Percentiles rank a stretch among this genome's conserved stretches.
Evolutionary conservation across 345 rosid genomes (phyloP).

Genomic region (Citrus maxima): DNA sequence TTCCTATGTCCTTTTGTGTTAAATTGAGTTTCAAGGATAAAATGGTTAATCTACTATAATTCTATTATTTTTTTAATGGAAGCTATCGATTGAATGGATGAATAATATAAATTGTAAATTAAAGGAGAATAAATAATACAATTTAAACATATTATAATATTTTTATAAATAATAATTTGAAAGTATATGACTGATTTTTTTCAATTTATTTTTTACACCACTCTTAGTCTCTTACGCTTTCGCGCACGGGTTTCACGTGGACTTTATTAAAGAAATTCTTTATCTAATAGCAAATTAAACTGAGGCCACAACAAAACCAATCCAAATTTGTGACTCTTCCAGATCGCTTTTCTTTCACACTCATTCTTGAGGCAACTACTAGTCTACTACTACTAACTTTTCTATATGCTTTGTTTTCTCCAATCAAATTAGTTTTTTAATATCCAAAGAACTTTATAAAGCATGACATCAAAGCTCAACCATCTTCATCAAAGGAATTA

Average conservation of each 20-base stretch:
- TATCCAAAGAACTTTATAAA: not conserved
- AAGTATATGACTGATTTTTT: no score
- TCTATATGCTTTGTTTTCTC: not conserved
- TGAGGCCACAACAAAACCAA: not conserved
- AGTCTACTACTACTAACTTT: not conserved
- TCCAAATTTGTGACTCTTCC: not conserved
- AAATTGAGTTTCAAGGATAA: no score
- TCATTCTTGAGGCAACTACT: not conserved
- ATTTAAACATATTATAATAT: no score
- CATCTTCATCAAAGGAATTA: not conserved
- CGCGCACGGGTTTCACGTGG: constrained; percentile 5
- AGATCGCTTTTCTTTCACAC: not conserved
- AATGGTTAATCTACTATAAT: no score
- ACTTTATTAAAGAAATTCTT: not conserved
- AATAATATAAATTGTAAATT: no score
- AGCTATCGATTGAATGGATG: fast-evolving
- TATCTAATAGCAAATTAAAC: not conserved
- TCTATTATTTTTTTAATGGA: no score
- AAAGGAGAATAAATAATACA: no score
- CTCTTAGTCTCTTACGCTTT: no score
- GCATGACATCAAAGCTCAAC: not conserved
- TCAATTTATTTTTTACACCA: no score
- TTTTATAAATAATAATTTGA: no score
- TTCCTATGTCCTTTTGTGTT: no score
- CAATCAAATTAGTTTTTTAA: not conserved